Conservation (phyloP, 208 protist species). For the Crithidia expoeki region DNA sequence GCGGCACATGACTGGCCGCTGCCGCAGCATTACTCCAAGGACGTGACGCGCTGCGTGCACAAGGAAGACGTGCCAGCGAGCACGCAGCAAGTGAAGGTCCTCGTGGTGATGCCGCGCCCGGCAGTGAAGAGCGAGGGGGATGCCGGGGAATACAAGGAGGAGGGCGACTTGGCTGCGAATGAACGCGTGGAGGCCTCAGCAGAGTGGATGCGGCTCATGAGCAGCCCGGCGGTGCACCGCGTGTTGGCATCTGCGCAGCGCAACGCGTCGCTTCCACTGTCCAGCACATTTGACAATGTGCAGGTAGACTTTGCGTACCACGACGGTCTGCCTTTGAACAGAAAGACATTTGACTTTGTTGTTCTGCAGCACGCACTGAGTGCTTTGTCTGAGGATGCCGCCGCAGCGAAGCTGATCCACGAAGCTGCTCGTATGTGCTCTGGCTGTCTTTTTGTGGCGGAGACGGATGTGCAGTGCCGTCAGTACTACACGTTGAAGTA, state of each 20-base stretch:
- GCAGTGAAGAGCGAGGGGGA: not conserved
- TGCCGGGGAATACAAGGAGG: not conserved
- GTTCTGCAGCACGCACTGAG: slow-evolving; percentile 77
- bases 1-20: slow-evolving; percentile 38
- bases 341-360: slow-evolving; percentile 64
- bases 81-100: slow-evolving; percentile 20
- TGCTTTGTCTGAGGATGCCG: slow-evolving; percentile 33
- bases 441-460: slow-evolving; percentile 58
- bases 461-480: slow-evolving; percentile 74
- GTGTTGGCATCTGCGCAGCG: slow-evolving; percentile 18
- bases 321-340: slow-evolving; percentile 12
- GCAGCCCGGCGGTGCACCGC: slow-evolving; percentile 35
- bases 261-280: slow-evolving; percentile 18
- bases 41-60: slow-evolving; percentile 20
- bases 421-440: slow-evolving; percentile 12
- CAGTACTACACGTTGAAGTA: slow-evolving; percentile 59
- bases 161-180: not conserved
- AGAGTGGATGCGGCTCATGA: slow-evolving; percentile 42
- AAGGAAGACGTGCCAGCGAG: not conserved
- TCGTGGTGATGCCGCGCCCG: slow-evolving; percentile 42
- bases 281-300: slow-evolving; percentile 14
- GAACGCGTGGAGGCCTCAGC: slow-evolving; percentile 12
- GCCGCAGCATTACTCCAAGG: slow-evolving; percentile 53
- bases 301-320: slow-evolving; percentile 26
- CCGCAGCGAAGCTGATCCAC: slow-evolving; percentile 32